Conservation (phyloP, 2,329 filamentous ascomycete species). For the Paramyrothecium sp. region DNA sequence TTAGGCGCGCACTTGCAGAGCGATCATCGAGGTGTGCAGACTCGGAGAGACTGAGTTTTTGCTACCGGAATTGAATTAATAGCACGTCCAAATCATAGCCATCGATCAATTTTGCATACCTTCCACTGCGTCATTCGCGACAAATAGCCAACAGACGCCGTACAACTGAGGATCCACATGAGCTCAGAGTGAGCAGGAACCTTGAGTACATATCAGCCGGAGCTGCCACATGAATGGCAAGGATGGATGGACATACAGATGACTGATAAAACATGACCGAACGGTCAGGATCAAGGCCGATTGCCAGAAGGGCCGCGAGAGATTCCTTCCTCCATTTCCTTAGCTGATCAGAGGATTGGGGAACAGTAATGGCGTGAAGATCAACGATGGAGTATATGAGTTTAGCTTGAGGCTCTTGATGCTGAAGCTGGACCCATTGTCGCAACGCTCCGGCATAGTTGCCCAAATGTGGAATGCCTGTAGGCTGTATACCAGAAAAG, state of each 20-base stretch:
- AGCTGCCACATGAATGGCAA: neutral
- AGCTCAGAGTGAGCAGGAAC: conserved; percentile 80
- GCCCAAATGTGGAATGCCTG: conserved; percentile 87
- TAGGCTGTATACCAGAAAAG: conserved; percentile 97
- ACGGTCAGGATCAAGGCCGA: conserved; percentile 77
- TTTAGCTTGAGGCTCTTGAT: conserved; percentile 54
- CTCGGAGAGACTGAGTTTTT: conserved; percentile 67
- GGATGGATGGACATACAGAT: conserved; percentile 48
- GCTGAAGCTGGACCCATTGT: conserved; percentile 81
- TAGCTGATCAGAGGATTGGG: conserved; percentile 63
- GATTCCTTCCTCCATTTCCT: conserved; percentile 68
- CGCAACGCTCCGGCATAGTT: conserved; percentile 91
- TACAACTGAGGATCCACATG: conserved; percentile 96
- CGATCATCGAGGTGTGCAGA: conserved; percentile 58
- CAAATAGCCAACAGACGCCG: conserved; percentile 89
- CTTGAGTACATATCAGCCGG: conserved; percentile 31
- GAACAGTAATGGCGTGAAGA: conserved; percentile 85
- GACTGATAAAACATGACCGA: conserved; percentile 83
- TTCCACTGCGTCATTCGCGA: conserved; percentile 99
- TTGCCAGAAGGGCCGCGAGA: conserved; percentile 76
- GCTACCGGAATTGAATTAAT: conserved; percentile 44
- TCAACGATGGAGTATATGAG: conserved; percentile 89
- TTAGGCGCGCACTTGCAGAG: conserved; percentile 60
- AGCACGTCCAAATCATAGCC: neutral
- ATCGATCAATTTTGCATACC: conserved; percentile 41